Evolutionary conservation across 108 stramenopile species (phyloP), one percentile per base, ranked within the genome.

Genomic region (Nitzschia inconspicua): DNA sequence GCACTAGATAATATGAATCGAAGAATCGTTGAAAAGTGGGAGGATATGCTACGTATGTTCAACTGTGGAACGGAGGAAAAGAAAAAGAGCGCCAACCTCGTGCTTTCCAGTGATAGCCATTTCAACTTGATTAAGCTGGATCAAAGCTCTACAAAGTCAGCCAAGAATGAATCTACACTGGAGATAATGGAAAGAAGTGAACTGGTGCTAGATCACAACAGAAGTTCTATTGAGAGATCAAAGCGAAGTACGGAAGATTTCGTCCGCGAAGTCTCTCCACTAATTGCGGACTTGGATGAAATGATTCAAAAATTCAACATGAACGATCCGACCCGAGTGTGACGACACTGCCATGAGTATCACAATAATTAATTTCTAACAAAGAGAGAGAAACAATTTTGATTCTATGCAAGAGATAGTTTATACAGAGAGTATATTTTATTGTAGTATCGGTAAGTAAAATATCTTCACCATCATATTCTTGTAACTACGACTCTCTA

Each of bases 241-340:
- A 57, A 62, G 52, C 24, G 44, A 11, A 51, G 66, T 10, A 32
- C 41, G 3, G 19, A 32, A 19, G 50, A 75, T 16, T 77, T 80
- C 63, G 66, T 64, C 10, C 29, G 58, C 36, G 63, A 75, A 19
- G 28, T 71, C 42, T 35, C 32, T 1, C 77, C 77, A 8, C 46
- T 81, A 3, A 34, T 80, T 0, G 34, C 40, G 23, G 85, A 80
- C n/a, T 31, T 87, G 19, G 66, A 49, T 1, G 44, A 30, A n/a
- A 22, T 83, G 54, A 72, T 87, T 7, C 55, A 74, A 0, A 70
- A 83, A 62, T 46, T 87, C 35, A 81, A 81, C 44, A 82, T 82
- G 80, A 73, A 87, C 44, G 85, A 87, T 63, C 85, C 80, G n/a
- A 50, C 77, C 5, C 66, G 67, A 53, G 85, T 83, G 9, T 86